Conservation (phyloP, 2,329 filamentous ascomycete species). For the Penicillium frequentans region DNA sequence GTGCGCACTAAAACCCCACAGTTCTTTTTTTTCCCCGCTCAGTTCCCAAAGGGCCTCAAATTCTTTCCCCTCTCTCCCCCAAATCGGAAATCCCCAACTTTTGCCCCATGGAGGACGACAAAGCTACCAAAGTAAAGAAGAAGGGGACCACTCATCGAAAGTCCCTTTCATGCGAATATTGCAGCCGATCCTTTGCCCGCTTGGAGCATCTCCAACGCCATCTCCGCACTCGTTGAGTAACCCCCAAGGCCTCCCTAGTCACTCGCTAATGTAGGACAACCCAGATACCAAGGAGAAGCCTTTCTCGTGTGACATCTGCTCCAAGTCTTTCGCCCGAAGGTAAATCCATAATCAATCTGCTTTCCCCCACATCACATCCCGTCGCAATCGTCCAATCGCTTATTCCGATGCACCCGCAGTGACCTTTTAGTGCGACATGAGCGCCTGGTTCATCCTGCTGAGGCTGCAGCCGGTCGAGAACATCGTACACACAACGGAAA, state of each 20-base stretch:
- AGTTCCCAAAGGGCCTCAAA: conserved; percentile 20
- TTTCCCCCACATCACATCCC: background rate
- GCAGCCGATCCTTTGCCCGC: conserved; percentile 49
- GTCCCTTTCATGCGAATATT: conserved; percentile 50
- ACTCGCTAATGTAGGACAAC: conserved; percentile 24
- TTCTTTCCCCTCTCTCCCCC: conserved; percentile 29
- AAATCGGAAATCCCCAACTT: conserved; percentile 16
- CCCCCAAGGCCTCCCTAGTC: conserved; percentile 22
- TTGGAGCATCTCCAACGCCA: conserved; percentile 53
- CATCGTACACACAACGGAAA: conserved; percentile 32
- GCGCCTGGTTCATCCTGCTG: conserved; percentile 48
- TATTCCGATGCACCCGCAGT: conserved; percentile 30
- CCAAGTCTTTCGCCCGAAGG: conserved; percentile 51
- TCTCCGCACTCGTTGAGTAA: conserved; percentile 51
- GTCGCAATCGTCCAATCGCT: conserved; percentile 19
- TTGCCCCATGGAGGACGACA: conserved; percentile 41
- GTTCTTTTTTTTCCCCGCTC: conserved; percentile 40
- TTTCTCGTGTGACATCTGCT: conserved; percentile 51
- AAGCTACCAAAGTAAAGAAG: conserved; percentile 41
- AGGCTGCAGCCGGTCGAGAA: conserved; percentile 42
- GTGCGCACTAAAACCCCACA: conserved; percentile 30
- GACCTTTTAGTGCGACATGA: conserved; percentile 52
- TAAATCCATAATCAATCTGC: conserved; percentile 17
- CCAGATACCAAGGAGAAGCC: conserved; percentile 52
- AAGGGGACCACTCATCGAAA: conserved; percentile 45